Percentiles rank a stretch among this genome's conserved stretches.
Conservation (phyloP, 176 grass and related monocot genomes). For the Rhynchospora tenuis region DNA sequence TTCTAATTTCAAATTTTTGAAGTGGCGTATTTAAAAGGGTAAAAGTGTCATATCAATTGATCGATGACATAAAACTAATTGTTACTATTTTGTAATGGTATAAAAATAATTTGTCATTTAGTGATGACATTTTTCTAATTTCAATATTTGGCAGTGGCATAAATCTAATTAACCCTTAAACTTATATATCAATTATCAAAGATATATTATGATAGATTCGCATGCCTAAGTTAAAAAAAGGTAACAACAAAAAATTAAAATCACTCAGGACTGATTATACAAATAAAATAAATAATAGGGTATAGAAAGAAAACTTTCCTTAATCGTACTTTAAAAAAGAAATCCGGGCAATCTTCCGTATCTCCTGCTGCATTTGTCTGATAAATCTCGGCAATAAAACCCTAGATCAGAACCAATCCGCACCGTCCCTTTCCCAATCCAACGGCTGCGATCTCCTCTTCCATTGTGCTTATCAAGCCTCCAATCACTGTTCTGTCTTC, state of each 20-base stretch:
- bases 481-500: not conserved
- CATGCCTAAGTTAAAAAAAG: too few species aligned
- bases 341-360: not conserved
- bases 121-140: too few species aligned
- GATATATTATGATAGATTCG: not conserved
- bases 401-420: slow-evolving; percentile 57
- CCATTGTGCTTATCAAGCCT: slow-evolving; percentile 51
- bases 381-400: slow-evolving; percentile 48
- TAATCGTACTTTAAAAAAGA: not conserved
- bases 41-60: too few species aligned
- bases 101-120: too few species aligned
- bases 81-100: too few species aligned
- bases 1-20: too few species aligned
- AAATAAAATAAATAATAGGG: not conserved
- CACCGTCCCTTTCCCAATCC: slow-evolving; percentile 8
- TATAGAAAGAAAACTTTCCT: not conserved
- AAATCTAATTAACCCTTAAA: too few species aligned
- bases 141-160: too few species aligned
- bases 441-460: not conserved
- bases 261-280: not conserved
- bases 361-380: slow-evolving; percentile 15
- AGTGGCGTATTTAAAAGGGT: too few species aligned
- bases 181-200: too few species aligned
- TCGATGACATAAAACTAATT: too few species aligned
- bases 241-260: not conserved